phyloP scores from a whole-genome alignment of 2,329 filamentous ascomycete species.

The Colletotrichum caudatum region DNA sequence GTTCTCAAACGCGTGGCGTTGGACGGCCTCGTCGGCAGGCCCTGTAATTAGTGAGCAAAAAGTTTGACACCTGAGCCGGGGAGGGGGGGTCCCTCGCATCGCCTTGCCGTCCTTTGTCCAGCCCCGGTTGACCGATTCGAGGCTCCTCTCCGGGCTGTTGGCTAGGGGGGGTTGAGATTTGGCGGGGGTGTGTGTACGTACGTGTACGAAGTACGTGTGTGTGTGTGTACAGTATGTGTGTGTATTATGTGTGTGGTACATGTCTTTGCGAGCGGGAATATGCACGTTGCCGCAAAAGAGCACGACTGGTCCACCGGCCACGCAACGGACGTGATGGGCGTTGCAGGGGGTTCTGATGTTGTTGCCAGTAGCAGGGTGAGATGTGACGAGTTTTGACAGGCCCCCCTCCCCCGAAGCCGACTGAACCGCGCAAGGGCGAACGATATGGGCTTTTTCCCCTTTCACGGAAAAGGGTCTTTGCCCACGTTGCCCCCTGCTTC shows the following conservation, averaged over 20 bases:
- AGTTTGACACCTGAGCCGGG: conserved; percentile 18
- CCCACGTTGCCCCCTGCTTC: conserved; percentile 12
- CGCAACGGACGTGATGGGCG: conserved; percentile 33
- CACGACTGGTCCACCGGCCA: conserved; percentile 37
- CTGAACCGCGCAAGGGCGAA: conserved; percentile 28
- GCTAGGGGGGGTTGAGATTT: conserved; percentile 42
- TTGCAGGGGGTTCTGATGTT: conserved; percentile 29
- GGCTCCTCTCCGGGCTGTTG: conserved; percentile 40
- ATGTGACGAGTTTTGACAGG: conserved; percentile 39
- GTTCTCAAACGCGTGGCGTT: conserved; percentile 42
- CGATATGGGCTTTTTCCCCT: conserved; percentile 11
- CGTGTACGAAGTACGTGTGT: neutral
- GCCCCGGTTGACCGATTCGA: conserved; percentile 40
- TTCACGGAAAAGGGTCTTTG: conserved; percentile 5
- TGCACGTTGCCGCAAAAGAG: conserved; percentile 44
- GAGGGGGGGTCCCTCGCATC: conserved; percentile 5
- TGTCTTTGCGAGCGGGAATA: conserved; percentile 39
- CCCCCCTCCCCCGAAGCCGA: conserved; percentile 18
- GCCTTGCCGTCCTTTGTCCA: conserved; percentile 22
- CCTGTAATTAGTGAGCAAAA: conserved; percentile 17
- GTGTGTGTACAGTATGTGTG: neutral
- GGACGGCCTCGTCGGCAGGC: conserved; percentile 27
- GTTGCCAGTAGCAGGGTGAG: conserved; percentile 21
- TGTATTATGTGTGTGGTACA: neutral
- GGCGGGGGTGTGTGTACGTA: conserved; percentile 12